Evolutionary conservation across 805 yeast genomes (phyloP), one percentile per base, ranked within the genome.

Genomic region (Komagataella pseudopastoris): DNA sequence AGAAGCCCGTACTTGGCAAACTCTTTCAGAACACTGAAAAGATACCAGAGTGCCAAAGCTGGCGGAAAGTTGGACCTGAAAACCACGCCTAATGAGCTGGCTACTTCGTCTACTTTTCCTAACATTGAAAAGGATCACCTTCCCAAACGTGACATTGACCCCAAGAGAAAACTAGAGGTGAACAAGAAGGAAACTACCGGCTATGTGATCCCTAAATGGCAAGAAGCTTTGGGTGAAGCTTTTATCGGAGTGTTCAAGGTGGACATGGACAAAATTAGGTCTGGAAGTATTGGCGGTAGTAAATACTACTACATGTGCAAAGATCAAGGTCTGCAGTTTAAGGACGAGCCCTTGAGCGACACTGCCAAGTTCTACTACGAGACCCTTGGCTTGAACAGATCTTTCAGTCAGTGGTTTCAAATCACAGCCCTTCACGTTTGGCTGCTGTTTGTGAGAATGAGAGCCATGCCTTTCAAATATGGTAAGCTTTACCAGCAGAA

Each of bases 351-450:
- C 44, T 69, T 86, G 45, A 76, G 86, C 3, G 80, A 77, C 17
- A 76, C 86, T 4, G 96, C 96, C 1, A 71, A 71, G 51, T 93
- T 88, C 63, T 93, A 88, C 74, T 93, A 88, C 63, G 85, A 87
- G 51, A 85, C 90, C 10, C 70, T 93, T 52, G 83, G 79, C 23
- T 71, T 93, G 60, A 96, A 96, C 43, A 75, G 77, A 62, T 84
- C 97, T 0, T 90, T 91, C 62, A 80, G 91, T n/a, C 95, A 89
- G 66, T 91, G 96, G 96, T 91, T 84, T 65, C 98, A 91, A 68
- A 85, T 93, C 55, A 86, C 96, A 6, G 73, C 84, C 1, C 73
- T 93, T 57, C 99, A 93, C 66, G 81, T 87, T 54, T 93, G 99
- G 99, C 82, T 93, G 61, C 72, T 93, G 48, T 84, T 85, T 57